Conservation (phyloP, 2,329 filamentous ascomycete genomes). For the Exophiala xenobiotica region DNA sequence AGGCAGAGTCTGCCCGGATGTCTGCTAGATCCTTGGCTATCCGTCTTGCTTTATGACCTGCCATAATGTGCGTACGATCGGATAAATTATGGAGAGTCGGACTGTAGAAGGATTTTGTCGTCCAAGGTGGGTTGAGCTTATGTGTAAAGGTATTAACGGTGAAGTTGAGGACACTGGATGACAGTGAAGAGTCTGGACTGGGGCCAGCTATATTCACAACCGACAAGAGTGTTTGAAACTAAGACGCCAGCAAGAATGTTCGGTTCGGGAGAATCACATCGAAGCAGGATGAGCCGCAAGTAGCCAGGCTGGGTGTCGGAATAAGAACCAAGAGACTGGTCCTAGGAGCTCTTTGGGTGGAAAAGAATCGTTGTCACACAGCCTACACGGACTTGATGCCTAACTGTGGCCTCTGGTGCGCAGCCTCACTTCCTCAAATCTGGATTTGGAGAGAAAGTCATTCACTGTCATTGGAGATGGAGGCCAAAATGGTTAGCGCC, state of each 20-base stretch:
- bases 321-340: background rate
- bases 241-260: background rate
- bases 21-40: conserved; percentile 52
- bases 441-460: too few species aligned
- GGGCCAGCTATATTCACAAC: too few species aligned
- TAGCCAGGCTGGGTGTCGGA: background rate
- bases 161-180: too few species aligned
- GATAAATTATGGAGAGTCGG: conserved; percentile 17
- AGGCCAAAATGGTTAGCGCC: too few species aligned
- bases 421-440: conserved; percentile 18
- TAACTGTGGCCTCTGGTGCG: conserved; percentile 15
- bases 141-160: too few species aligned
- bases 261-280: conserved; percentile 21
- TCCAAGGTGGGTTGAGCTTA: too few species aligned
- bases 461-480: background rate
- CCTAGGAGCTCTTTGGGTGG: background rate
- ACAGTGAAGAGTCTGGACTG: background rate
- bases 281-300: conserved; percentile 11
- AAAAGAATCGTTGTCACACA: too few species aligned
- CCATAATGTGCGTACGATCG: conserved; percentile 39
- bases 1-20: conserved; percentile 64
- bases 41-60: conserved; percentile 58
- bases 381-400: conserved; percentile 21
- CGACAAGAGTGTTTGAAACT: background rate
- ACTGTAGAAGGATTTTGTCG: conserved; percentile 13